Conservation (phyloP, 169 alveolate genomes). For the Eimeria nieschulzi region DNA sequence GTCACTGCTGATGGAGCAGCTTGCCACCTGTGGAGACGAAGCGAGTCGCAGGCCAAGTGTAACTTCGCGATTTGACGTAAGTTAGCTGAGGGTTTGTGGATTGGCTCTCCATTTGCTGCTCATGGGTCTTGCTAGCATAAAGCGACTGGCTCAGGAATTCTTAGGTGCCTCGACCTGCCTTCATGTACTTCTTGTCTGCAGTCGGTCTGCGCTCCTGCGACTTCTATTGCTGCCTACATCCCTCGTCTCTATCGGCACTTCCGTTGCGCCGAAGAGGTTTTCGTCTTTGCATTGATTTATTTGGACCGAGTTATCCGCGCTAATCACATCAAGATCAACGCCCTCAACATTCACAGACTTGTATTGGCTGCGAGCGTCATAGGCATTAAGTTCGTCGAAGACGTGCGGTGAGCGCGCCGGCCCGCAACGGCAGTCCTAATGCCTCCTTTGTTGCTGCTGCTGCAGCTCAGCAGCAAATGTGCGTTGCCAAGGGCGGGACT, state of each 20-base stretch:
- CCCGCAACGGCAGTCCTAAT: slow-evolving; percentile 1
- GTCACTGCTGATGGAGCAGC: slow-evolving; percentile 54
- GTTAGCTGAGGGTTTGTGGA: background rate
- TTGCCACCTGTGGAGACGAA: slow-evolving; percentile 57
- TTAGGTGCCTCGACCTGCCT: background rate
- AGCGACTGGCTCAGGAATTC: background rate
- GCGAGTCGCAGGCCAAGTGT: slow-evolving; percentile 56
- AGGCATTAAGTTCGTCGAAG: slow-evolving; percentile 63
- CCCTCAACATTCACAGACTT: slow-evolving; percentile 56
- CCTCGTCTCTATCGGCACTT: slow-evolving; percentile 66
- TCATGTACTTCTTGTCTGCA: background rate
- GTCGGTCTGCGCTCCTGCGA: slow-evolving; percentile 60
- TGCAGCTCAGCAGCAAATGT: background rate
- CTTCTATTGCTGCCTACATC: slow-evolving; percentile 57
- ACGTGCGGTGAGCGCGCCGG: slow-evolving; percentile 39
- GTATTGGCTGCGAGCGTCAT: slow-evolving; percentile 60
- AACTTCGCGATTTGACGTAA: slow-evolving; percentile 56
- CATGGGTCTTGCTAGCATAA: background rate
- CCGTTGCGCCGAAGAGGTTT: slow-evolving; percentile 63
- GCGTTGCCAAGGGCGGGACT: background rate
- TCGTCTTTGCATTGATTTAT: slow-evolving; percentile 58
- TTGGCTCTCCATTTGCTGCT: background rate
- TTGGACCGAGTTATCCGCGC: slow-evolving; percentile 64
- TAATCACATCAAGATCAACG: slow-evolving; percentile 60
- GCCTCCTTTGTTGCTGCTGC: background rate